phyloP scores from a whole-genome alignment of 768 basidiomycete genomes.

The Tremella fuciformis region DNA sequence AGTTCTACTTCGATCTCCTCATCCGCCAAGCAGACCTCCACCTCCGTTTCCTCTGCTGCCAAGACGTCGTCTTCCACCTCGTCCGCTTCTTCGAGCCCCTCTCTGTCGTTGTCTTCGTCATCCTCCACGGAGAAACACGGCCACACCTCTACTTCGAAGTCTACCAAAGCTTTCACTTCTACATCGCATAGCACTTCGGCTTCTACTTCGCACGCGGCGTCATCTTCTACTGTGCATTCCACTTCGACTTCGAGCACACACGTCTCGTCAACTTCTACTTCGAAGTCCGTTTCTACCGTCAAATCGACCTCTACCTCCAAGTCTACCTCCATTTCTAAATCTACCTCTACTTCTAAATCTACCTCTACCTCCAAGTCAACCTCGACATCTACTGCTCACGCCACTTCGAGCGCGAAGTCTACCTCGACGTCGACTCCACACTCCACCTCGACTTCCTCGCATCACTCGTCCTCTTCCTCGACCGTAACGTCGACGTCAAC shows the following conservation, averaged over 20 bases:
- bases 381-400: constrained; percentile 14
- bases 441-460: constrained; percentile 12
- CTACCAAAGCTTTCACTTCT: not conserved
- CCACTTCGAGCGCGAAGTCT: constrained; percentile 10
- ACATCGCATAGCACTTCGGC: constrained; percentile 4
- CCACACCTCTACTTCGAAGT: not conserved
- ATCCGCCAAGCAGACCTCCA: no score
- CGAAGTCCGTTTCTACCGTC: constrained; percentile 2
- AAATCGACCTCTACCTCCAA: constrained; percentile 9
- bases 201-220: not conserved
- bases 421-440: constrained; percentile 15
- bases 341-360: constrained; percentile 2
- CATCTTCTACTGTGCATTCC: no score
- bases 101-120: not conserved
- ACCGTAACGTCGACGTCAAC: constrained; percentile 6
- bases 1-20: not conserved
- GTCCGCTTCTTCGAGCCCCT: not conserved
- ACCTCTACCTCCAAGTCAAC: not conserved
- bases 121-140: not conserved
- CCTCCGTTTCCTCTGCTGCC: not conserved
- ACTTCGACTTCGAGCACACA: not conserved
- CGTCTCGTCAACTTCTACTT: constrained; percentile 3
- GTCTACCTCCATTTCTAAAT: constrained; percentile 8
- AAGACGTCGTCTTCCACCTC: not conserved
- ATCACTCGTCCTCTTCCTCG: not conserved